These are phyloP conservation scores for Colletotrichum lini DNA, from an alignment of 2,329 filamentous ascomycete genomes.

Conservation along the genomic window DNA sequence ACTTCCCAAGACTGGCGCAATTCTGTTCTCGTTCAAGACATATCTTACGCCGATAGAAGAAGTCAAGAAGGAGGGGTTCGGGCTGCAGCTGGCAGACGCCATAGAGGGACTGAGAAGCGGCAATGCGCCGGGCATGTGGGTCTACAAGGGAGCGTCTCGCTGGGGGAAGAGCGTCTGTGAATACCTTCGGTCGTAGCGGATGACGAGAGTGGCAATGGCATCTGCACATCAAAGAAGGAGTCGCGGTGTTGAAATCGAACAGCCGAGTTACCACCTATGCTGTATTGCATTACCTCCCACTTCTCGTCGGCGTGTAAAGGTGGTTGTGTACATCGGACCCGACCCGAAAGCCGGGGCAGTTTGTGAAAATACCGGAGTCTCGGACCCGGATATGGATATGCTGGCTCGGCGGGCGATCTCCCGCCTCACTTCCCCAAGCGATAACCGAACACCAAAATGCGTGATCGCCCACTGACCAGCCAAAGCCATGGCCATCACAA, in stretches of 20 bases:
- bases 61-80: slow-evolving; percentile 65
- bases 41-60: slow-evolving; percentile 64
- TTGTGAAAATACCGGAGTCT: background rate
- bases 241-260: too few species aligned
- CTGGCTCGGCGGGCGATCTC: slow-evolving; percentile 23
- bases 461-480: background rate
- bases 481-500: background rate
- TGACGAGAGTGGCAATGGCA: too few species aligned
- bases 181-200: slow-evolving; percentile 56
- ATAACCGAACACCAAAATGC: background rate
- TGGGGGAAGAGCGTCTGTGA: slow-evolving; percentile 64
- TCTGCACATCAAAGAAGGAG: background rate
- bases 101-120: slow-evolving; percentile 66
- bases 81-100: slow-evolving; percentile 62
- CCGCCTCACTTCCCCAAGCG: slow-evolving; percentile 13
- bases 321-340: background rate
- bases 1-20: slow-evolving; percentile 60
- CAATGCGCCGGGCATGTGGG: slow-evolving; percentile 68
- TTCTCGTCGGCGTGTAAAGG: background rate
- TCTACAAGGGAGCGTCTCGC: slow-evolving; percentile 64
- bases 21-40: slow-evolving; percentile 71
- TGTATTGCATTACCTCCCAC: background rate
- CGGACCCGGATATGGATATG: slow-evolving; percentile 19
- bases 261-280: background rate
- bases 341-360: slow-evolving; percentile 9